Evolutionary conservation across 2,329 filamentous ascomycete species (phyloP), one percentile per base, ranked within the genome.

Genomic region (Talaromyces sp.): DNA sequence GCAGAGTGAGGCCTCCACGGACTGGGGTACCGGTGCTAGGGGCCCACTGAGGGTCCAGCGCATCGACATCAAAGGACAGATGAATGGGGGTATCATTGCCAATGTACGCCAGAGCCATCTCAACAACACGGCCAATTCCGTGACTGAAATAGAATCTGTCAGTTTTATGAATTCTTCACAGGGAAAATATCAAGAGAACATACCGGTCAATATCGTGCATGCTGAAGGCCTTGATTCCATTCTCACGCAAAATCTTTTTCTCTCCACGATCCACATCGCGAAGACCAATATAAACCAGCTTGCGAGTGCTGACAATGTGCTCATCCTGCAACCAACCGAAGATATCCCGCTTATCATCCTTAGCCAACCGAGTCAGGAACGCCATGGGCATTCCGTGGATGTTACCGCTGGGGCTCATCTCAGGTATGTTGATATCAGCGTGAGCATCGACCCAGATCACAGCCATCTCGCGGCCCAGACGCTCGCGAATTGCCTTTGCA

Each of bases 381-480:
- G 90, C 86, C 33, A 97, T 89, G 2, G 94, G 94, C 94, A 99
- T 99, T 64, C 94, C 94, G 77, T 99, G 94, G 58, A 99, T 89
- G 76, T 97, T 97, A 30, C 94, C 94, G 62, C 89, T 94, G 37
- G 83, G 89, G 61, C 88, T 93, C 43, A 85, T 88, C 82, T 97
- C 92, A 48, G 93, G 94, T 1, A 90, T 91, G 78, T 99, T 99
- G 80, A 99, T 97, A 74, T 99, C 94, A 49, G 93, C 88, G 75
- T 99, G 94, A 22, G 94, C 94, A 75, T 99, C 94, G 29, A 99
- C 94, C 94, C 94, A 99, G 72, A 99, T 95, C 52, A 99, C 90
- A 11, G 91, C 94, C 58, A 97, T 86, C 65, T 97, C 93, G 51
- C 88, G 82, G 40, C 80, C 85, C 54, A 96, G 78, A 16, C 93